These are phyloP conservation scores for Volvariella volvacea DNA, from an alignment of 1,284 basidiomycete genomes.

Conservation along the genomic window DNA sequence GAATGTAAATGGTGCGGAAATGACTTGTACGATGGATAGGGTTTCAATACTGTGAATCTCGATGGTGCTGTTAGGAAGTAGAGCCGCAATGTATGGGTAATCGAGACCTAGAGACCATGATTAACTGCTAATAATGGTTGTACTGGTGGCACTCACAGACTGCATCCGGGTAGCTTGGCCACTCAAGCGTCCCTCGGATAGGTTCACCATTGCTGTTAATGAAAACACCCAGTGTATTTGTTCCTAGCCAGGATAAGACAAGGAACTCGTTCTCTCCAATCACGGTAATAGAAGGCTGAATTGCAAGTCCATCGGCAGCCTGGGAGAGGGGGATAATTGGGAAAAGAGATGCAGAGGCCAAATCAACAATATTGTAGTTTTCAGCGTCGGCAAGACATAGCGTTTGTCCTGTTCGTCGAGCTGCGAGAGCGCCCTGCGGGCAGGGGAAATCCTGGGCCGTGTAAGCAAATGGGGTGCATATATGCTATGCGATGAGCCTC, in stretches of 20 bases:
- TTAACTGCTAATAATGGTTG: too few species aligned
- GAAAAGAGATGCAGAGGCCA: conserved; percentile 60
- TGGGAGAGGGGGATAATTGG: conserved; percentile 77
- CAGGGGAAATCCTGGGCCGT: conserved; percentile 71
- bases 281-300: conserved; percentile 71
- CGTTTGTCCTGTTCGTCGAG: conserved; percentile 56
- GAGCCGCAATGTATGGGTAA: conserved; percentile 71
- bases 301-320: conserved; percentile 32
- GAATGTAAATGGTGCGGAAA: conserved; percentile 41
- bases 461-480: not conserved
- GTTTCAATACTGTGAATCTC: conserved; percentile 78
- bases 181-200: conserved; percentile 82
- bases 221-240: conserved; percentile 77
- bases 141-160: conserved; percentile 67
- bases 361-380: conserved; percentile 72
- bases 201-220: conserved; percentile 81
- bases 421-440: conserved; percentile 53
- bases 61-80: conserved; percentile 74
- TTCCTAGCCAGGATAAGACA: conserved; percentile 71
- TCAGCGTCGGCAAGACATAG: conserved; percentile 73
- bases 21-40: conserved; percentile 67
- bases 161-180: conserved; percentile 71
- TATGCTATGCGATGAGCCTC: not conserved
- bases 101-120: conserved; percentile 81
- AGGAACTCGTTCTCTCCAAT: conserved; percentile 77